Conservation (phyloP, 2,329 filamentous ascomycete species). For the Diaporthe sp. region DNA sequence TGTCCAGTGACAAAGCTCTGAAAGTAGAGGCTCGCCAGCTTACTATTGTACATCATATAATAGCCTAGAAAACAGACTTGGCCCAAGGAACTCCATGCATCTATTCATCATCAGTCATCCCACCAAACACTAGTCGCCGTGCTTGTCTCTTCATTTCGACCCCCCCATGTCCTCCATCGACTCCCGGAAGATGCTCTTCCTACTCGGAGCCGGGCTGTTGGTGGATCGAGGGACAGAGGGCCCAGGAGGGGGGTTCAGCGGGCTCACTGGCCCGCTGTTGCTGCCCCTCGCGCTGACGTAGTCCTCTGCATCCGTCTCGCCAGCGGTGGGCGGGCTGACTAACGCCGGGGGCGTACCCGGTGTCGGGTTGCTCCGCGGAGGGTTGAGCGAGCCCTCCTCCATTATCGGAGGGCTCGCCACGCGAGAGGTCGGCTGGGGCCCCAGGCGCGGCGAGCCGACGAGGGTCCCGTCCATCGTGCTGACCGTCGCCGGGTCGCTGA, state of each 20-base stretch:
- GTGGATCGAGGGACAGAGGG: slow-evolving; percentile 28
- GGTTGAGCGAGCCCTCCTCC: slow-evolving; percentile 27
- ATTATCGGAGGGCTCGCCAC: slow-evolving; percentile 15
- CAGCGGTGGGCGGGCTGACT: slow-evolving; percentile 43
- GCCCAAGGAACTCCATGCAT: slow-evolving; percentile 15
- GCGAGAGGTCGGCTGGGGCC: slow-evolving; percentile 6
- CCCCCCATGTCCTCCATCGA: slow-evolving; percentile 52
- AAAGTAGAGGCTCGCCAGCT: not conserved
- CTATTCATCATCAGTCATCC: not conserved
- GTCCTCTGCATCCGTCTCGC: slow-evolving; percentile 39
- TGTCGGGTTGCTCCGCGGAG: slow-evolving; percentile 11
- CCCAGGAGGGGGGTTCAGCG: slow-evolving; percentile 32
- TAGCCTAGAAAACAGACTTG: not conserved
- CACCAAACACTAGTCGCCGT: not conserved
- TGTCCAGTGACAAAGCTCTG: not conserved
- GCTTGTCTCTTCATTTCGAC: not conserved
- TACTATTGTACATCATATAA: slow-evolving; percentile 4
- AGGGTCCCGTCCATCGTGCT: slow-evolving; percentile 43
- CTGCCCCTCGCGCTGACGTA: slow-evolving; percentile 40
- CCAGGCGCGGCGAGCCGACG: slow-evolving; percentile 25
- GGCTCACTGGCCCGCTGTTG: slow-evolving; percentile 26
- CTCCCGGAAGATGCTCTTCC: slow-evolving; percentile 55
- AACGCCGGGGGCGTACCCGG: slow-evolving; percentile 33
- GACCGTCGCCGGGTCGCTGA: slow-evolving; percentile 52
- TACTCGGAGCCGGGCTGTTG: slow-evolving; percentile 35